Percentiles rank a stretch among this genome's conserved stretches.
Evolutionary conservation across 2,329 filamentous ascomycete genomes (phyloP).

Genomic region (Xylariaceae sp.): DNA sequence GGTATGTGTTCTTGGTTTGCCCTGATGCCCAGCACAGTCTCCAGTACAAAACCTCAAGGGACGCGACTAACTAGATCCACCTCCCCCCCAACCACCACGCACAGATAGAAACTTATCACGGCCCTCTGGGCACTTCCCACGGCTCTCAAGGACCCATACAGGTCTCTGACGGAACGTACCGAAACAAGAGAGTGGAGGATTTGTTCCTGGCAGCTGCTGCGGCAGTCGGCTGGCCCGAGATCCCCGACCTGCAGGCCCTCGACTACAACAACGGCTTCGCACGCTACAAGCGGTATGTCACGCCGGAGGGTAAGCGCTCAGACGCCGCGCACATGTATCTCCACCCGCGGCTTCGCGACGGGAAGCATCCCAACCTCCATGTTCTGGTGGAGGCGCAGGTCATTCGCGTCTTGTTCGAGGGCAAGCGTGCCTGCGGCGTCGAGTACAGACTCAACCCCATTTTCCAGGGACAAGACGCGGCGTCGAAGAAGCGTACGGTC

Average conservation of each 20-base stretch:
- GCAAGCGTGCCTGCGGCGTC: constrained; percentile 45
- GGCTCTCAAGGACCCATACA: constrained; percentile 44
- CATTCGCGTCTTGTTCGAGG: constrained; percentile 48
- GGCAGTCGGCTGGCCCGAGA: constrained; percentile 41
- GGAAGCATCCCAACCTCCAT: constrained; percentile 28
- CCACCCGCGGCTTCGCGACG: constrained; percentile 24
- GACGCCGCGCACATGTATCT: constrained; percentile 26
- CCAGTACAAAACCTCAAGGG: no score
- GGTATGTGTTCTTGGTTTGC: constrained; percentile 17
- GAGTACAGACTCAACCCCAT: constrained; percentile 44
- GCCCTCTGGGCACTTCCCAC: constrained; percentile 35
- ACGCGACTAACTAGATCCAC: no score
- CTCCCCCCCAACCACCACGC: no score
- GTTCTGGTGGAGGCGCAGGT: constrained; percentile 28
- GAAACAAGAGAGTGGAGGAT: constrained; percentile 35
- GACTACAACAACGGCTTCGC: constrained; percentile 34
- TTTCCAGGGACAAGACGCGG: neutral
- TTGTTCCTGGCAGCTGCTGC: constrained; percentile 42
- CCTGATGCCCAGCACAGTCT: neutral
- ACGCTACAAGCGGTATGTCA: constrained; percentile 22
- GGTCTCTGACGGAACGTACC: constrained; percentile 41
- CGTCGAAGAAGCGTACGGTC: constrained; percentile 18
- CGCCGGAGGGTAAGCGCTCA: constrained; percentile 25
- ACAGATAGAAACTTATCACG: constrained; percentile 30
- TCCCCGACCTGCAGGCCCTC: constrained; percentile 44